Conservation (phyloP, 1,284 basidiomycete species). For the Cryptococcus deneoformans region DNA sequence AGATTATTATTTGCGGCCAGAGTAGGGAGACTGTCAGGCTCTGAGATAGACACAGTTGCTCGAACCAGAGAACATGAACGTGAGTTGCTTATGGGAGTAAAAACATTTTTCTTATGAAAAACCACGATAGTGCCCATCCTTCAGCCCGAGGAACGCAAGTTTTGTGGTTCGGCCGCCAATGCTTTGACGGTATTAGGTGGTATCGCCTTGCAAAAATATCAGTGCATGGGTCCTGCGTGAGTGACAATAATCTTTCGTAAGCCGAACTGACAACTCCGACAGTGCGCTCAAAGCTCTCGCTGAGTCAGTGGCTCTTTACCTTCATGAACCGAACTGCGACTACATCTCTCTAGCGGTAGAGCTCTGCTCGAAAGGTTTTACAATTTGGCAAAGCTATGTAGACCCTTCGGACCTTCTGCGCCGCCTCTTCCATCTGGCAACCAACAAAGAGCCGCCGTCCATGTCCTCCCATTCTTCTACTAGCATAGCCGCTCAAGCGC, state of each 20-base stretch:
- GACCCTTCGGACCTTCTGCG: slow-evolving; percentile 89
- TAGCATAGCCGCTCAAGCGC: slow-evolving; percentile 55
- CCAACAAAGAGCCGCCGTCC: slow-evolving; percentile 66
- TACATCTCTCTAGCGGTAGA: slow-evolving; percentile 79
- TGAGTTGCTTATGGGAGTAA: slow-evolving; percentile 7
- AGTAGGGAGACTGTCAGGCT: slow-evolving; percentile 63
- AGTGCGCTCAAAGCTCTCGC: slow-evolving; percentile 81
- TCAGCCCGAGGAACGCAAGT: slow-evolving; percentile 58
- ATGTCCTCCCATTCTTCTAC: slow-evolving; percentile 15
- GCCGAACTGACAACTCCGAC: background rate
- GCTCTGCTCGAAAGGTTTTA: slow-evolving; percentile 82
- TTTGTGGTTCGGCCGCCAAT: slow-evolving; percentile 59
- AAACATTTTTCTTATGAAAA: background rate
- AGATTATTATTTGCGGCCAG: slow-evolving; percentile 71
- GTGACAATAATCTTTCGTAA: slow-evolving; percentile 11
- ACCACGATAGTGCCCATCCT: slow-evolving; percentile 63
- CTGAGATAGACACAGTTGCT: slow-evolving; percentile 60
- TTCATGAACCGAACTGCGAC: slow-evolving; percentile 65
- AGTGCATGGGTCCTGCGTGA: slow-evolving; percentile 68
- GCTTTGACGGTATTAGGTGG: slow-evolving; percentile 78
- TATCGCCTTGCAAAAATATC: slow-evolving; percentile 77
- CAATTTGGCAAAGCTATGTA: slow-evolving; percentile 90
- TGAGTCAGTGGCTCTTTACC: slow-evolving; percentile 70
- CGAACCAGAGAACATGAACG: slow-evolving; percentile 32
- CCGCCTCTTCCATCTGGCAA: slow-evolving; percentile 77